These are phyloP conservation scores for Saccharomyces hybrid DNA, from an alignment of 1,139 yeast genomes.

Conservation along the genomic window DNA sequence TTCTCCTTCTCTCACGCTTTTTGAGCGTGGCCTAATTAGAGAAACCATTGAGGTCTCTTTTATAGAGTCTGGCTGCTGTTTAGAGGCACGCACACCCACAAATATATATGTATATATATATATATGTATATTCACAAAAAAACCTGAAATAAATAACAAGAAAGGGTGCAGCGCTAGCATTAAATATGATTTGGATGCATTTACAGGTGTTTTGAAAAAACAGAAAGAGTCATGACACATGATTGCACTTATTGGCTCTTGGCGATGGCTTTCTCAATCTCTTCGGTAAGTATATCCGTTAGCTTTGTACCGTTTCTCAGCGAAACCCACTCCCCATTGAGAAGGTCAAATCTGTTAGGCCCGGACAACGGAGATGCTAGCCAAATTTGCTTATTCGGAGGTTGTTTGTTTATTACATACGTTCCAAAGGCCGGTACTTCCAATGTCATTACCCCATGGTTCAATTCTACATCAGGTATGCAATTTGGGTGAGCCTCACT, in stretches of 20 bases:
- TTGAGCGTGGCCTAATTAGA: not conserved
- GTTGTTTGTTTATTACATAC: conserved; percentile 87
- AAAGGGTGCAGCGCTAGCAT: not conserved
- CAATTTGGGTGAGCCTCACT: conserved; percentile 51
- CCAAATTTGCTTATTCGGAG: conserved; percentile 93
- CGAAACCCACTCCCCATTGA: conserved; percentile 54
- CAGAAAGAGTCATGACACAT: not conserved
- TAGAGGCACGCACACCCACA: no score
- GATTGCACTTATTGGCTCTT: conserved; percentile 1
- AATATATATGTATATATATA: not conserved
- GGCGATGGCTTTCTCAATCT: conserved; percentile 38
- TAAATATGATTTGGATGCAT: not conserved
- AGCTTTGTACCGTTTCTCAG: conserved; percentile 49
- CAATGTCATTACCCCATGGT: conserved; percentile 76
- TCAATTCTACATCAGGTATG: conserved; percentile 59
- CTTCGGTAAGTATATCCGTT: conserved; percentile 42
- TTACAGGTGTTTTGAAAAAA: not conserved
- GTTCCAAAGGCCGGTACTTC: conserved; percentile 63
- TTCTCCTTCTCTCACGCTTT: no score
- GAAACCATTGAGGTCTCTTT: no score
- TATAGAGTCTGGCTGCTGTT: no score
- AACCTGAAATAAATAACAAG: not conserved
- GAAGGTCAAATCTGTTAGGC: conserved; percentile 65
- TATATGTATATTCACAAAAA: not conserved
- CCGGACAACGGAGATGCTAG: conserved; percentile 88